Percentiles rank a stretch among this genome's conserved stretches.
Evolutionary conservation across 2,329 filamentous ascomycete genomes (phyloP).

Genomic region (Xylaria sp.): DNA sequence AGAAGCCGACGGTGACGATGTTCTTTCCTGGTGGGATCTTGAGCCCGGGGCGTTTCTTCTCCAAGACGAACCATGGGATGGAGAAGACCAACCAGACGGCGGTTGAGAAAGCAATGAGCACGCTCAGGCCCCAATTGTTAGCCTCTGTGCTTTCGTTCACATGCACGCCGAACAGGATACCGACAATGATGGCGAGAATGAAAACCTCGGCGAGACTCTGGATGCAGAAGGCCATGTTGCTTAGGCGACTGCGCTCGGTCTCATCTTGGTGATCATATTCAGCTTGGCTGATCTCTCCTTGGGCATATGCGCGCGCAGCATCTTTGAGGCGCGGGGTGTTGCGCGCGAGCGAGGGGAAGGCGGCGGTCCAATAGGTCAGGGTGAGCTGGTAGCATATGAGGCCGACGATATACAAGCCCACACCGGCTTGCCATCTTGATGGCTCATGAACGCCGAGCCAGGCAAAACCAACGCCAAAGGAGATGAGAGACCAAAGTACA

Average conservation of each 20-base stretch:
- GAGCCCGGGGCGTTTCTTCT: conserved; percentile 58
- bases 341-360: conserved; percentile 40
- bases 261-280: conserved; percentile 58
- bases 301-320: conserved; percentile 30
- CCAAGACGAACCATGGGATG: conserved; percentile 61
- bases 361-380: conserved; percentile 64
- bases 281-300: conserved; percentile 47
- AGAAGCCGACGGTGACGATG: conserved; percentile 54
- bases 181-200: conserved; percentile 60
- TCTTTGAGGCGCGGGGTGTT: conserved; percentile 34
- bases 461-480: conserved; percentile 59
- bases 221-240: conserved; percentile 59
- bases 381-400: conserved; percentile 62
- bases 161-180: conserved; percentile 55
- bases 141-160: conserved; percentile 54
- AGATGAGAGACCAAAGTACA: conserved; percentile 54
- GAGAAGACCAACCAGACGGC: conserved; percentile 60
- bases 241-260: conserved; percentile 58
- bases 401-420: conserved; percentile 61
- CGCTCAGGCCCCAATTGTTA: conserved; percentile 62
- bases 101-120: conserved; percentile 60
- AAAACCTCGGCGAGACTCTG: conserved; percentile 58
- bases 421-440: conserved; percentile 54
- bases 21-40: conserved; percentile 36
- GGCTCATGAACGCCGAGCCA: conserved; percentile 61